Conservation (phyloP, 1,139 yeast species). For the Saccharomyces hybrid region DNA sequence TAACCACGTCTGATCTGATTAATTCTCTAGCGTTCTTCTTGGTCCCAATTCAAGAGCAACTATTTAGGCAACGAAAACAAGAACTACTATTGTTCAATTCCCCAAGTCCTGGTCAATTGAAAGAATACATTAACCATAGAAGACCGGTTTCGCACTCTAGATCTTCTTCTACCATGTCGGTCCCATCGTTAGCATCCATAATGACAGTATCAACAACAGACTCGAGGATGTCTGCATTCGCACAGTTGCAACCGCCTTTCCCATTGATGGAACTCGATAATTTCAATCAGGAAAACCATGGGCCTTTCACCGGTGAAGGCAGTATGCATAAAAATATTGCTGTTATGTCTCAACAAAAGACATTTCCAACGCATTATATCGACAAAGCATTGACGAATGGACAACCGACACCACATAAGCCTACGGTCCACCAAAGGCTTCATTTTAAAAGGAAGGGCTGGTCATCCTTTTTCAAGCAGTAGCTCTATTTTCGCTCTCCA, state of each 20-base stretch:
- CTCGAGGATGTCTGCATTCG: background rate
- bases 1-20: constrained; percentile 61
- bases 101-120: constrained; percentile 12
- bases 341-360: background rate
- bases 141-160: constrained; percentile 9
- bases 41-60: constrained; percentile 51
- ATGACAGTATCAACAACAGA: constrained; percentile 13
- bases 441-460: background rate
- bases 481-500: background rate
- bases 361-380: background rate
- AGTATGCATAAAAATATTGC: no score
- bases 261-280: background rate
- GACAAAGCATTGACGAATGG: background rate
- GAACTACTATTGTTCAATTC: constrained; percentile 15
- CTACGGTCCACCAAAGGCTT: background rate
- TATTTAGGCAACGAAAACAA: constrained; percentile 10
- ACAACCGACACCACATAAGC: background rate
- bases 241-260: background rate
- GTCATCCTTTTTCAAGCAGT: background rate
- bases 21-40: constrained; percentile 66
- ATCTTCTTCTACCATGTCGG: constrained; percentile 15
- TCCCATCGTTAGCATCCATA: constrained; percentile 20
- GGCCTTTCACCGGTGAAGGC: no score
- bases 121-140: constrained; percentile 41
- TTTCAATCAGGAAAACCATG: background rate